Evolutionary conservation across 2,329 filamentous ascomycete species (phyloP), one percentile per base, ranked within the genome.

Genomic region (Cercospora brassicicola): DNA sequence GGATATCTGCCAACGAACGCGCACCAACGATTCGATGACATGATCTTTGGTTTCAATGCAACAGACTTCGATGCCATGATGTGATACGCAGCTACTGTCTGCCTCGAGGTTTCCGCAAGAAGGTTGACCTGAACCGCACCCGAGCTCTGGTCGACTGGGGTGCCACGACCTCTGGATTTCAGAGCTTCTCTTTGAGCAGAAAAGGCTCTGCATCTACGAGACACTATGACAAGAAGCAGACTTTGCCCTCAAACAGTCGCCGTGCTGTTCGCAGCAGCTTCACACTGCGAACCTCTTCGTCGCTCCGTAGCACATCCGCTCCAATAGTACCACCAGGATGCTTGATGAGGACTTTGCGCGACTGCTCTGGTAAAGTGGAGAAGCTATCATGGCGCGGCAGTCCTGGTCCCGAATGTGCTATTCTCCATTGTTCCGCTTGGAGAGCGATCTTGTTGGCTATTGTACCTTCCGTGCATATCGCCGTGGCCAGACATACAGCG

Each of bases 1-100:
- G 33, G 33, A 61, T 64, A 62, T 42, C 53, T 11, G 30, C 30
- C 23, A 33, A 42, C 30, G 36, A 53, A 26, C n/a, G 6, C 45
- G 28, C 26, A 33, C 33, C 64, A 63, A 33, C 33, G 62, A 51
- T 75, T 73, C 51, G 76, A 78, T 59, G 75, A 79, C 67, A 74
- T 76, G 69, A 62, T 79, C 26, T 79, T 79, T 66, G 76, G 77
- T 1, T 78, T 78, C 55, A 78, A 79, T 68, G 75, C 76, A 9
- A 77, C 76, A 1, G 69, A 71, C 30, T 71, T 69, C 26, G 69
- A 72, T 28, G 10, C 48, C n/a, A 56, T 69, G 60, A 36, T 65
- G 33, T 63, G 23, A 64, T 56, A 23, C 6, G 11, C 8, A 28
- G 53, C 26, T 31, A 9, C 53, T 57, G 28, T 57, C n/a, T 51